Base-by-base conservation (phyloP, 176 grass and related monocot species). In the Tillandsia fasciculata region DNA sequence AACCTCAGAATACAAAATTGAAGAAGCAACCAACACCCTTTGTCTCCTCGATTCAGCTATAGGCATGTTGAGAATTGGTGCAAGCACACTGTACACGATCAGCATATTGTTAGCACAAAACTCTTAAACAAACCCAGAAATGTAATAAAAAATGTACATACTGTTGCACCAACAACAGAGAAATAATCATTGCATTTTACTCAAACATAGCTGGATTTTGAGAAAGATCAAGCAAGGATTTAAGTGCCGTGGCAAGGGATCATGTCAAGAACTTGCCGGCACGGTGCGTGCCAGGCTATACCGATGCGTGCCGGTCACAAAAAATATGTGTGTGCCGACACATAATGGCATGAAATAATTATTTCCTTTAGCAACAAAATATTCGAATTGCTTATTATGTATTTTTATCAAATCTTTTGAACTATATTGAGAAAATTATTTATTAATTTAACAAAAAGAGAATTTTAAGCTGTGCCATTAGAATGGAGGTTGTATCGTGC, bases 11-110 rank as follows among this genome's bases (percentile, higher is more conserved):
- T 93, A 99, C 58, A 99, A 84, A 74, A 99, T 87, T 78, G 83
- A 93, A 53, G 83, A 99, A 78, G 94, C 89, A 77, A 93, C 94
- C 79, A 99, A 75, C 66, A 93, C 94, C 65, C 94, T 90, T 53
- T 97, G 94, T 82, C 94, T 85, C 82, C 92, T 97, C 10, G 89
- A 90, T 80, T 97, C 94, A 42, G 75, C 73, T 67, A 93, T 90
- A 69, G 94, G 94, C 86, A 88, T 97, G 83, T 97, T 97, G 49
- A 97, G 79, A 75, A 97, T 86, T 64, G 94, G 89, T n/a, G 85
- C 89, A 79, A 97, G 94, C 74, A 97, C 94, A 83, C 94, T 97
- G 86, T 70, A 64, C 24, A 83, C 5, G 11, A 58, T 17, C 12
- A 50, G 26, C 56, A 61, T 67, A 12, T 24, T 26, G 26, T 68